These are phyloP conservation scores for Solanum dulcamara DNA, from an alignment of 257 asterid species.

Conservation along the genomic window DNA sequence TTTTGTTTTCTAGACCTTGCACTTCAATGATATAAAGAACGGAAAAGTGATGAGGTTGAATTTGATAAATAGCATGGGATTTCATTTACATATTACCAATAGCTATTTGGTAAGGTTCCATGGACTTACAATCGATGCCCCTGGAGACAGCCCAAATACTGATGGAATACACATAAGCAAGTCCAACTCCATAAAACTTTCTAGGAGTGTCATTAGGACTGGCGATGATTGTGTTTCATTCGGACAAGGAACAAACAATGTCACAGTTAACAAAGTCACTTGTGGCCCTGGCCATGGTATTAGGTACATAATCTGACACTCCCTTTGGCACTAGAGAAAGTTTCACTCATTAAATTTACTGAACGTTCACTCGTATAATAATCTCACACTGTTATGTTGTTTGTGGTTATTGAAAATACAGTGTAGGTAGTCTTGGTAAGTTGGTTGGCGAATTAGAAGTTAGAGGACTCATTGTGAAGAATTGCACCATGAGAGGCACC, in stretches of 20 bases:
- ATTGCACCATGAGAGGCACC: conserved; percentile 43
- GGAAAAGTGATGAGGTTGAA: conserved; percentile 34
- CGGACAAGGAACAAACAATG: conserved; percentile 45
- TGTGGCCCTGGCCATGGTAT: conserved; percentile 76
- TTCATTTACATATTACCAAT: conserved; percentile 50
- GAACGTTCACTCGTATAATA: not conserved
- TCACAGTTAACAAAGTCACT: conserved; percentile 30
- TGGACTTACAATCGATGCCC: conserved; percentile 23
- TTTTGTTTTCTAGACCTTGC: conserved; percentile 22
- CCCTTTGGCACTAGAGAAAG: not conserved
- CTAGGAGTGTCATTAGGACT: conserved; percentile 28
- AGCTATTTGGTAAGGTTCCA: conserved; percentile 24
- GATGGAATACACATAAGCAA: conserved; percentile 55
- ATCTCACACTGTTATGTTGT: not conserved
- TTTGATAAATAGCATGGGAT: conserved; percentile 53
- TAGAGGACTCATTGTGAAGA: conserved; percentile 37
- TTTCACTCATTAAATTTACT: not conserved
- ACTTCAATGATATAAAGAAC: conserved; percentile 24
- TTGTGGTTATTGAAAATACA: not conserved
- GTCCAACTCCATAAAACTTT: conserved; percentile 24
- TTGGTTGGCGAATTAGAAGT: conserved; percentile 33
- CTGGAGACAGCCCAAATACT: conserved; percentile 43
- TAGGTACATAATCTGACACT: conserved; percentile 18
- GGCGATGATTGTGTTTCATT: conserved; percentile 62
- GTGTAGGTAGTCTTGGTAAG: conserved; percentile 65